phyloP scores from a whole-genome alignment of 2,329 filamentous ascomycete genomes.

The Claviceps spartinae region DNA sequence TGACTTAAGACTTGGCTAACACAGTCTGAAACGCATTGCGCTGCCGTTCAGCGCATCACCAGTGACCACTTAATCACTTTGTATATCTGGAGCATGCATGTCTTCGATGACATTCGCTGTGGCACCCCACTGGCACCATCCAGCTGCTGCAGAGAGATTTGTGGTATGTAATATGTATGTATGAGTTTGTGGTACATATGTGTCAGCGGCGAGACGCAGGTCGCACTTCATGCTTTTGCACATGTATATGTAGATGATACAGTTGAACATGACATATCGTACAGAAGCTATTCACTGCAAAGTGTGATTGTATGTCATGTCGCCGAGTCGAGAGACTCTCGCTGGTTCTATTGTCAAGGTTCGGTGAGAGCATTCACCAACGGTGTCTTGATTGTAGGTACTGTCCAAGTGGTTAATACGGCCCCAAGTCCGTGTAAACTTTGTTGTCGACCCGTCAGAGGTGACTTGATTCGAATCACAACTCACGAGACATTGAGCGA shows the following conservation, averaged over 20 bases:
- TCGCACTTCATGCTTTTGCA: not conserved
- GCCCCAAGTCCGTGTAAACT: too few species aligned
- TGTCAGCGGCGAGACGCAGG: not conserved
- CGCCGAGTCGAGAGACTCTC: too few species aligned
- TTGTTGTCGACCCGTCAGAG: too few species aligned
- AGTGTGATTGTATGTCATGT: too few species aligned
- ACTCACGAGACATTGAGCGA: not conserved
- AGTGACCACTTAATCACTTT: not conserved
- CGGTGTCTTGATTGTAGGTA: too few species aligned
- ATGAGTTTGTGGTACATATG: not conserved
- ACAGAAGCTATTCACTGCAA: not conserved
- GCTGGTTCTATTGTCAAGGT: too few species aligned
- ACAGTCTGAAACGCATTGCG: not conserved
- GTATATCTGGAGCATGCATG: not conserved
- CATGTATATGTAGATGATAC: not conserved
- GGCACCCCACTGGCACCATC: not conserved
- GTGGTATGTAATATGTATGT: not conserved
- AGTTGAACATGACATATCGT: not conserved
- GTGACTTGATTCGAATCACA: too few species aligned
- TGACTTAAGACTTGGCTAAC: not conserved
- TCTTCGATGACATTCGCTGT: not conserved
- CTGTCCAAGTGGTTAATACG: too few species aligned
- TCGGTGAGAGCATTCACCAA: too few species aligned
- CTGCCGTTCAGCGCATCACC: not conserved
- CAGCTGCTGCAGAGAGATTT: not conserved